A percentile compares a stretch with the other conserved stretches of the same genome.
Evolutionary conservation across 108 stramenopile species (phyloP).

Genomic region (Pseudonitzschia delicatissima): DNA sequence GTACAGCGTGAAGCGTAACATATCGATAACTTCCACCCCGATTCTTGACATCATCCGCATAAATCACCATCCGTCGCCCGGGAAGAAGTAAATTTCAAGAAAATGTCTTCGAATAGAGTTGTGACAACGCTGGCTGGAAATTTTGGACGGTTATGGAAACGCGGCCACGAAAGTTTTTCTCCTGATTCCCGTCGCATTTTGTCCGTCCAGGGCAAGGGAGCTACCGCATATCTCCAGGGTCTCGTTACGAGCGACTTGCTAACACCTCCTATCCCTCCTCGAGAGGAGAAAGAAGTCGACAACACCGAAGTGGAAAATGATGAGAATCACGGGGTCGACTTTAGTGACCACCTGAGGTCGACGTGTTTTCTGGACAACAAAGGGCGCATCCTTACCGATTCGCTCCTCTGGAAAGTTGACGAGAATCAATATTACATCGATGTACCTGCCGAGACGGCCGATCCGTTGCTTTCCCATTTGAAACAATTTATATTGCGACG

Average conservation of each 20-base stretch:
- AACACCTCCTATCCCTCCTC: slow-evolving; percentile 48
- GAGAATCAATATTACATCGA: slow-evolving; percentile 72
- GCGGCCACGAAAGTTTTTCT: slow-evolving; percentile 75
- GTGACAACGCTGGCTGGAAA: slow-evolving; percentile 38
- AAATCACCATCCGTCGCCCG: too few species aligned
- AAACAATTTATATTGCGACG: slow-evolving; percentile 69
- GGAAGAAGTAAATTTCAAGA: too few species aligned
- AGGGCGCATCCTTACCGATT: slow-evolving; percentile 81
- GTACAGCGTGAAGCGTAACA: too few species aligned
- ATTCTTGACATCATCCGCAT: too few species aligned
- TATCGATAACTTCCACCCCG: too few species aligned
- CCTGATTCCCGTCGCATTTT: slow-evolving; percentile 57
- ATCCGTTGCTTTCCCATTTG: slow-evolving; percentile 58
- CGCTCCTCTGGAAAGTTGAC: slow-evolving; percentile 71
- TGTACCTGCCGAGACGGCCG: slow-evolving; percentile 65
- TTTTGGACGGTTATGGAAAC: slow-evolving; percentile 74
- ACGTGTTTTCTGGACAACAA: slow-evolving; percentile 81
- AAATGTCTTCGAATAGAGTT: neutral
- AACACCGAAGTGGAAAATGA: slow-evolving; percentile 1
- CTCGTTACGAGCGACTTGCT: slow-evolving; percentile 72
- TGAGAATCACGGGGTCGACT: slow-evolving; percentile 36
- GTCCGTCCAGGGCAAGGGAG: slow-evolving; percentile 64
- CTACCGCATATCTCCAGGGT: slow-evolving; percentile 74
- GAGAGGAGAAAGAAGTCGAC: slow-evolving; percentile 29
- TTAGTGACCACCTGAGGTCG: slow-evolving; percentile 56